Evolutionary conservation across 2,329 filamentous ascomycete species (phyloP).

Genomic region (Neocucurbitaria cava): DNA sequence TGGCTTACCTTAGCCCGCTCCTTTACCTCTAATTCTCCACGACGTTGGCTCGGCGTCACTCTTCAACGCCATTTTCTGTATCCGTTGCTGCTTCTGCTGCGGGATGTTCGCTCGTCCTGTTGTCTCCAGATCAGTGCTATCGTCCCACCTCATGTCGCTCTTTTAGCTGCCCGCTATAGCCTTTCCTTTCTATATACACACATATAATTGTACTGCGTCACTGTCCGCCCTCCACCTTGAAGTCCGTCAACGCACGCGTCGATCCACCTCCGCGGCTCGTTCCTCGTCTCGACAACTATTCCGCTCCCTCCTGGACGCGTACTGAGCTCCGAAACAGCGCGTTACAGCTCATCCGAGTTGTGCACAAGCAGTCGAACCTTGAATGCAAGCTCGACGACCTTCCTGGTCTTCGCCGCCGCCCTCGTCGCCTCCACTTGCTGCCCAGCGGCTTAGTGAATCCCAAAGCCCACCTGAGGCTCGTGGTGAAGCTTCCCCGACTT

Average conservation of each 20-base stretch:
- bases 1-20: conserved; percentile 26
- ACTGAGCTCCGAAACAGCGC: conserved; percentile 26
- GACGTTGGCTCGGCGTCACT: conserved; percentile 18
- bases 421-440: conserved; percentile 45
- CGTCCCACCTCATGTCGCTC: conserved; percentile 48
- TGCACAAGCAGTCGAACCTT: conserved; percentile 33
- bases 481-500: conserved; percentile 42
- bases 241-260: conserved; percentile 19
- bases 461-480: conserved; percentile 33
- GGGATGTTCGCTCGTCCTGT: conserved; percentile 43
- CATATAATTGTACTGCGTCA: conserved; percentile 40
- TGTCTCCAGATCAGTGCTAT: conserved; percentile 35
- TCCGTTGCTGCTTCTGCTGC: conserved; percentile 35
- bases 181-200: conserved; percentile 48
- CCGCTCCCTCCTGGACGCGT: conserved; percentile 26
- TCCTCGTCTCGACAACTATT: conserved; percentile 12
- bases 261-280: conserved; percentile 6
- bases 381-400: conserved; percentile 50
- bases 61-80: conserved; percentile 23
- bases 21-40: conserved; percentile 24
- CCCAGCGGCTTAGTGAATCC: conserved; percentile 32
- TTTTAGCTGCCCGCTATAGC: conserved; percentile 38
- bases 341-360: conserved; percentile 24
- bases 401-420: conserved; percentile 42
- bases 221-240: conserved; percentile 25